Base-by-base conservation (phyloP, 371 early-diverging fungal species). In the Mucor plumbeus region DNA sequence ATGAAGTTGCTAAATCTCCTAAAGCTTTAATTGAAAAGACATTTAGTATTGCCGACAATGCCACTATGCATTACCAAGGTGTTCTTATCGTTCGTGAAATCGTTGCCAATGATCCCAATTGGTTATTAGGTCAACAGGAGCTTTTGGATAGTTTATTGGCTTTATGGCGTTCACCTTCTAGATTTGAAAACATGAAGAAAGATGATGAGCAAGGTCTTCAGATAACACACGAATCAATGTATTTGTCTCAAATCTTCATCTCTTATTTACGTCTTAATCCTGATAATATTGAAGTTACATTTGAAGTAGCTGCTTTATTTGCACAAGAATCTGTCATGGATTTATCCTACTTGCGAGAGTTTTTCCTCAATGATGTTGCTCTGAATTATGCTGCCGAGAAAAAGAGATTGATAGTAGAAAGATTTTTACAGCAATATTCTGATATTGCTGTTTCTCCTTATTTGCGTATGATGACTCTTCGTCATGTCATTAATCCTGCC, bases 401-500 rank as follows among this genome's bases (percentile, higher is more conserved):
- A 44, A 94, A 92, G 72, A 78, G 88, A 19, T 72, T 71, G 10
- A 84, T 95, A 9, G 54, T 96, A n/a, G 82, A 88, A 26, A 78
- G 81, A 31, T 95, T 91, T 72, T 80, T 95, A 61, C 79, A 85
- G 38, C 66, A 84, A 26, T 91, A 90, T 74, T 75, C 82, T 3
- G 86, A 85, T 61, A 26, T 60, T 4, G 61, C 65, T 10, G 63
- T 82, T 3, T 76, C 91, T 0, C 80, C 81, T 8, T 73, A 76
- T 19, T 72, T 85, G 41, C 92, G 91, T 68, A 90, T 90, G 74
- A 85, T 85, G 73, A 77, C 89, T 0, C 80, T 94, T 36, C 84
- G 92, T 3, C 84, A 91, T 67, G 81, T 96, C 50, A 84, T 95
- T 55, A 93, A 90, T 43, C 95, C 97, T 1, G 83, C 93, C 76